phyloP scores from a whole-genome alignment of 2,329 filamentous ascomycete genomes.

The Juglanconis oblonga region DNA sequence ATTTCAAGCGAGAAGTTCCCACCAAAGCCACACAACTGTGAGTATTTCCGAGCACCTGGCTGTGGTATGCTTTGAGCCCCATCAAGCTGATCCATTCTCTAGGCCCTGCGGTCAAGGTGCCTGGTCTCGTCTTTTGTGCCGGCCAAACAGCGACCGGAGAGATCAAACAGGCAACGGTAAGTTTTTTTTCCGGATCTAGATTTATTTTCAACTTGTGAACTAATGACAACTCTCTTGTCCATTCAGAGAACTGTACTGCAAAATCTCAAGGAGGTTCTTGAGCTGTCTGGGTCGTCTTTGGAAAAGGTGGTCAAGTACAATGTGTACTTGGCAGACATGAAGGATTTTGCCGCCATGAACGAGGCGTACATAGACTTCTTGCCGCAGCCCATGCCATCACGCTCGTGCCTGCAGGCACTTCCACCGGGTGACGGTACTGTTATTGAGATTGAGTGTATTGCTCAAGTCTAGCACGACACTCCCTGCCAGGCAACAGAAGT shows the following conservation, averaged over 20 bases:
- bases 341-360: slow-evolving; percentile 30
- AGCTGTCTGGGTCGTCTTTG: slow-evolving; percentile 25
- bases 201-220: not conserved
- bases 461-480: slow-evolving; percentile 28
- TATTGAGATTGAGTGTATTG: slow-evolving; percentile 44
- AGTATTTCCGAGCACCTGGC: slow-evolving; percentile 12
- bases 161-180: slow-evolving; percentile 43
- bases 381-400: slow-evolving; percentile 39
- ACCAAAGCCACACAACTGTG: slow-evolving; percentile 44
- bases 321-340: slow-evolving; percentile 28
- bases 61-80: not conserved
- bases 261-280: slow-evolving; percentile 28
- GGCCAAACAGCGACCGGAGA: slow-evolving; percentile 48
- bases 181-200: slow-evolving; percentile 7
- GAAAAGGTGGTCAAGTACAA: slow-evolving; percentile 29
- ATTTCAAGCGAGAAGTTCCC: slow-evolving; percentile 46
- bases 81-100: not conserved
- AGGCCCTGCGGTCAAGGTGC: slow-evolving; percentile 42
- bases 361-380: slow-evolving; percentile 36
- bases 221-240: not conserved
- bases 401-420: slow-evolving; percentile 38
- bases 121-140: slow-evolving; percentile 44
- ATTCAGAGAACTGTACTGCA: slow-evolving; percentile 23
- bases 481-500: not conserved
- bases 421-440: slow-evolving; percentile 37